Evolutionary conservation across 441 rosid genomes (phyloP), one percentile per base, ranked within the genome.

Genomic region (Dalechampia spathulata): DNA sequence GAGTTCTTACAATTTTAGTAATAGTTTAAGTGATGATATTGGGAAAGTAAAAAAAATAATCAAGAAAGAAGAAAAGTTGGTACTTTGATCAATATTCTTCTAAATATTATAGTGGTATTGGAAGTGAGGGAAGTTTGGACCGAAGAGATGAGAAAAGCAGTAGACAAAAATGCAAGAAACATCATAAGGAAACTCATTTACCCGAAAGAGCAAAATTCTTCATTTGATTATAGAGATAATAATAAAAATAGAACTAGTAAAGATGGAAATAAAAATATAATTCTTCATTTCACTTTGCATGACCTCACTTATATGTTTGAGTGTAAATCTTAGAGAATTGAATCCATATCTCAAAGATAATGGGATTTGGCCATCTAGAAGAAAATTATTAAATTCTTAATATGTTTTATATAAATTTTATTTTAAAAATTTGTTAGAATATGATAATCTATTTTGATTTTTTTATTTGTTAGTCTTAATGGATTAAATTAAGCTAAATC

Each of bases 341-440:
- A 91, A 91, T 74, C 98, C 98, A 15, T 84, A 80, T 68, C 55
- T 84, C 22, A 88, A 73, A 78, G 77, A 82, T 47, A 64, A 75
- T 69, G 95, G n/a, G 96, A 54, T 62, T 73, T 39, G 98, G 95
- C 46, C 87, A 87, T 77, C 96, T 96, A 6, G 92, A 80, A 63
- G 85, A 83, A 52, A n/a, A n/a, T n/a, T n/a, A n/a, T n/a, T n/a
- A n/a, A n/a, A n/a, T n/a, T n/a, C n/a, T n/a, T n/a, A n/a, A n/a
- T n/a, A n/a, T n/a, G n/a, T n/a, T n/a, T n/a, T n/a, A n/a, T n/a
- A n/a, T n/a, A n/a, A n/a, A n/a, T n/a, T n/a, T n/a, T n/a, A n/a
- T n/a, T n/a, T n/a, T n/a, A n/a, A n/a, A n/a, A n/a, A n/a, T n/a
- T n/a, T n/a, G n/a, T n/a, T n/a, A n/a, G n/a, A n/a, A n/a, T n/a